These are phyloP conservation scores for Lactifluus subvellereus DNA, from an alignment of 768 basidiomycete species.

Conservation along the genomic window DNA sequence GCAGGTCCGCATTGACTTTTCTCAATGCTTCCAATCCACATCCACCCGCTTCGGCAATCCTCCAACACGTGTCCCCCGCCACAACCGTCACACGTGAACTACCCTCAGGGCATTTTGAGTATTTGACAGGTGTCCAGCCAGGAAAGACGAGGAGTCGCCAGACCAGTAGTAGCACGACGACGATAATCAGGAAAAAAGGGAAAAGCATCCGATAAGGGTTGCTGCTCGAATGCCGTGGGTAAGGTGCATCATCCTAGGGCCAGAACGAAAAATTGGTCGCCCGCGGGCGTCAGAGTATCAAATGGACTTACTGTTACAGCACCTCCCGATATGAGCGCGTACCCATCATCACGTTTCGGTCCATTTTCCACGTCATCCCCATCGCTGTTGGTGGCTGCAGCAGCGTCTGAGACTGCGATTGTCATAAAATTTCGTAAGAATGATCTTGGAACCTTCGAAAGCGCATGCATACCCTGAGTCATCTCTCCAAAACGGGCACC, in stretches of 20 bases:
- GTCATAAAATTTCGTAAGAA: background rate
- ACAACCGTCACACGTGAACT: constrained; percentile 22
- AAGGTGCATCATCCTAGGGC: background rate
- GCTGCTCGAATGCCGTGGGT: constrained; percentile 8
- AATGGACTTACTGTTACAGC: constrained; percentile 18
- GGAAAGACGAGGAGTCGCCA: constrained; percentile 22
- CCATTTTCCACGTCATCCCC: constrained; percentile 23
- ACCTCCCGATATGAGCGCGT: constrained; percentile 12
- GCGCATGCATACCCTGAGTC: constrained; percentile 33
- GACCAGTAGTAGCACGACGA: constrained; percentile 24
- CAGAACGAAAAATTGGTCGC: background rate
- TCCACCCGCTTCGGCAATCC: constrained; percentile 19
- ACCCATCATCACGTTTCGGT: constrained; percentile 12
- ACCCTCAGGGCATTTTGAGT: constrained; percentile 18
- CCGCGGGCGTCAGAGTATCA: background rate
- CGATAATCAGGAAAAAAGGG: constrained; percentile 23
- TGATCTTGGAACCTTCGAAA: background rate
- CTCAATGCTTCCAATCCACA: constrained; percentile 22
- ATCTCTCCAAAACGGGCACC: constrained; percentile 58
- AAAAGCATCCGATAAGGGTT: constrained; percentile 25
- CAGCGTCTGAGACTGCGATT: constrained; percentile 6
- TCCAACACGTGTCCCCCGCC: constrained; percentile 26
- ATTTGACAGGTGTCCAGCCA: constrained; percentile 3
- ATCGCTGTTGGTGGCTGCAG: background rate
- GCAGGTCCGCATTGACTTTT: constrained; percentile 10